These are phyloP conservation scores for Fomitiporia mediterranea DNA, from an alignment of 1,284 basidiomycete genomes.

Conservation along the genomic window DNA sequence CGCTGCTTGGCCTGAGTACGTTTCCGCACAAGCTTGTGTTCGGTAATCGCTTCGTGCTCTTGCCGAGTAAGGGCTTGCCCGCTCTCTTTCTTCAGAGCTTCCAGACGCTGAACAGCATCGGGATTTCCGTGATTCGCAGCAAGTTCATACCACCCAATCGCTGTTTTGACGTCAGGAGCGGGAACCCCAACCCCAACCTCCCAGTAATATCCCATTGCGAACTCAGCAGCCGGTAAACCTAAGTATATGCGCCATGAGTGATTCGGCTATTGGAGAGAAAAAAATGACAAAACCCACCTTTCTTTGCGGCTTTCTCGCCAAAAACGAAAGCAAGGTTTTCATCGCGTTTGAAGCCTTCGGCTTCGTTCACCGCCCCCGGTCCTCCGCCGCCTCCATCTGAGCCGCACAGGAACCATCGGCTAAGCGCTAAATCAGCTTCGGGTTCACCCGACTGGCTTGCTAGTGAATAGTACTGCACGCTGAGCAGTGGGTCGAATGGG, in stretches of 20 bases:
- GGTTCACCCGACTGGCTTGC: slow-evolving; percentile 83
- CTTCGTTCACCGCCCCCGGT: slow-evolving; percentile 50
- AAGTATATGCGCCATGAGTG: background rate
- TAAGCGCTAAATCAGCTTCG: slow-evolving; percentile 94
- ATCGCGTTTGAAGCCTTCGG: slow-evolving; percentile 79
- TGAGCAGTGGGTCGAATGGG: slow-evolving; percentile 84
- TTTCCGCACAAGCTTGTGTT: slow-evolving; percentile 75
- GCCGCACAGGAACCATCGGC: slow-evolving; percentile 94
- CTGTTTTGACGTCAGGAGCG: slow-evolving; percentile 56
- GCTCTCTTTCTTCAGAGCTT: slow-evolving; percentile 56
- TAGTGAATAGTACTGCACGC: slow-evolving; percentile 87
- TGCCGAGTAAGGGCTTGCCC: slow-evolving; percentile 65
- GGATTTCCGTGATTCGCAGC: slow-evolving; percentile 75
- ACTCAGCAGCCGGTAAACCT: slow-evolving; percentile 74
- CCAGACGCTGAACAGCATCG: slow-evolving; percentile 76
- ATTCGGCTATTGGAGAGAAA: too few species aligned
- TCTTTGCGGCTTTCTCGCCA: slow-evolving; percentile 85
- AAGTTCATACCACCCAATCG: slow-evolving; percentile 67
- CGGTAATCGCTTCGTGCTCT: slow-evolving; percentile 78
- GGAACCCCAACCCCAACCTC: slow-evolving; percentile 74
- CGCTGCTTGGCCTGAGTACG: slow-evolving; percentile 77
- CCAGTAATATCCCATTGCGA: slow-evolving; percentile 91
- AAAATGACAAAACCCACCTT: slow-evolving; percentile 34
- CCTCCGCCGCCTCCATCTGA: slow-evolving; percentile 46
- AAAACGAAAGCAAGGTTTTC: slow-evolving; percentile 85